Base-by-base conservation (phyloP, 2,329 filamentous ascomycete species). In the Hymenoscyphus infarciens region DNA sequence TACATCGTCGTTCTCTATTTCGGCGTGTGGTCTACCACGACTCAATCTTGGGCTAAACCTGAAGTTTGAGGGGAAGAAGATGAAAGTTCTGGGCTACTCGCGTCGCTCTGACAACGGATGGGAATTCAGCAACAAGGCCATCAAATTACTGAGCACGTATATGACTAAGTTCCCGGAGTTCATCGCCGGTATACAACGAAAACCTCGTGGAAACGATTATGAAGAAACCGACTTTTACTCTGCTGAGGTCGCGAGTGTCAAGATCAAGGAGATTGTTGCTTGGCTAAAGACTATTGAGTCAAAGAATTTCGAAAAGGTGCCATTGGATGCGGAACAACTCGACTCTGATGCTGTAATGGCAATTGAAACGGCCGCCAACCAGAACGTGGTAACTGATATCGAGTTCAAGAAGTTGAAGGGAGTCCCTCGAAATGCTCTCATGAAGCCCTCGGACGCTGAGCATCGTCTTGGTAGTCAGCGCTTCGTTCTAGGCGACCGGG, bases 101-200 rank as follows among this genome's bases (percentile, higher is more conserved):
- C 89, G 92, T 70, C 95, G 95, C 73, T 88, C 87, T 3, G 81
- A 86, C 13, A 89, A 86, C 31, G 95, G 96, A 5, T 99, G 96
- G 96, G 95, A 99, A 76, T 99, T 97, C 75, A 97, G 93, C 72
- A 83, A 86, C 57, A 88, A 91, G 69, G 93, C 95, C 0, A 82
- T 97, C 62, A 83, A 88, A 55, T 78, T 99, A 60, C 85, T 99
- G 60, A 84, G 87, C 52, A 84, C 92, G 68, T 99, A 98, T 76
- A 97, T 98, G 90, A 87, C 89, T 63, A 88, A 87, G 16, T 99
- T 99, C 76, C 95, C 95, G 0, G 92, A 97, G 63, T 98, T 99
- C 76, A 94, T 99, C 73, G 92, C 89, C 8, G 91, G 87, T 3
- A 91, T 99, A 66, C 88, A 93, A 74, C 82, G 83, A 64, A 94